Conservation (phyloP, 176 grass and related monocot genomes). For the Eleusine indica region DNA sequence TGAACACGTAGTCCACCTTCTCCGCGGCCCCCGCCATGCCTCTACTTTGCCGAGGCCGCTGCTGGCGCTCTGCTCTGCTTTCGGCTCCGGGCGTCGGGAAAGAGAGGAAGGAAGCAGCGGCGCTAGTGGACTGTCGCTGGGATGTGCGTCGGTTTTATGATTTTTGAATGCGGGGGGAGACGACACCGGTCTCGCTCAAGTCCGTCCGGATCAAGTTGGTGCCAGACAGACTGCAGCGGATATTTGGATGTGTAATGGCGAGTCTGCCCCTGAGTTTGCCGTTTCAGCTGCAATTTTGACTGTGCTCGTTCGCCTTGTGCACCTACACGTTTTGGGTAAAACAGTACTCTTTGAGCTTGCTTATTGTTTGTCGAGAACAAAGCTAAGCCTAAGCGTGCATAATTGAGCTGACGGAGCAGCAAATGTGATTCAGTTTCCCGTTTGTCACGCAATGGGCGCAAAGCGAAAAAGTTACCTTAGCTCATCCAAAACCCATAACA, state of each 20-base stretch:
- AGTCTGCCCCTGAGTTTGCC: neutral
- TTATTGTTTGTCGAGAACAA: neutral
- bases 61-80: neutral
- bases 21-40: slow-evolving; percentile 30
- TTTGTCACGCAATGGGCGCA: neutral
- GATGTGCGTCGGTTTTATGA: neutral
- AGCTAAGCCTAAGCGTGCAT: neutral
- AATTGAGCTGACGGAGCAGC: neutral
- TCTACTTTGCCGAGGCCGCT: neutral
- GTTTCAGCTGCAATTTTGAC: neutral
- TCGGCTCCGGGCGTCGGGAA: neutral
- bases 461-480: neutral
- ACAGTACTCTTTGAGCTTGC: neutral
- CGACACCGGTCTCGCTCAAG: neutral
- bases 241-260: neutral
- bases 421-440: neutral
- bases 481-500: neutral
- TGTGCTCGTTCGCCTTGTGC: neutral
- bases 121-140: neutral
- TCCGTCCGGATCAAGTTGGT: neutral
- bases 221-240: neutral
- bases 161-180: slow-evolving; percentile 28
- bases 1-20: slow-evolving; percentile 72
- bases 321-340: neutral
- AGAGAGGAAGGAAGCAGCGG: neutral